A percentile compares a stretch with the other conserved stretches of the same genome.
phyloP scores from a whole-genome alignment of 164 flowering plant species.

The Kalanchoe fedtschenkoi region DNA sequence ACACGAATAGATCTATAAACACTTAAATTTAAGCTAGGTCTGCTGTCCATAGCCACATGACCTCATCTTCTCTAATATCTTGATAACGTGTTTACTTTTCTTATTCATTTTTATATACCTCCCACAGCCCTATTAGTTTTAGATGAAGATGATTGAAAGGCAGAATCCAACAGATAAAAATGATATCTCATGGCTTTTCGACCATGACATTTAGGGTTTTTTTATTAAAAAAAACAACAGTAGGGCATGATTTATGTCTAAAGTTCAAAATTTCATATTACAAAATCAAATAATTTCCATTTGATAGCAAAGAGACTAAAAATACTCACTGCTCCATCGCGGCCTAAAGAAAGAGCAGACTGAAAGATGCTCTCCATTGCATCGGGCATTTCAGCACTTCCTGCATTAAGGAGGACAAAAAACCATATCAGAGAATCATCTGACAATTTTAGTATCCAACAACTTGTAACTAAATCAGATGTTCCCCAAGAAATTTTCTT shows the following conservation, averaged over 20 bases:
- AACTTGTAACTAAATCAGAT: neutral
- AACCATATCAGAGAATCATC: neutral
- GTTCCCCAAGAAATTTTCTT: neutral
- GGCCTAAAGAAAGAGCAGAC: conserved; percentile 75
- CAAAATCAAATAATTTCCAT: neutral
- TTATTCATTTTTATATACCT: too few relatives aligned
- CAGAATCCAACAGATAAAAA: too few relatives aligned
- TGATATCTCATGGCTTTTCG: too few relatives aligned
- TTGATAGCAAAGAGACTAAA: neutral
- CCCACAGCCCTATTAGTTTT: too few relatives aligned
- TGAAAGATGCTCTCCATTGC: conserved; percentile 91
- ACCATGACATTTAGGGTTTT: too few relatives aligned
- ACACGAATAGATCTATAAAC: too few relatives aligned
- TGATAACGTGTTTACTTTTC: too few relatives aligned
- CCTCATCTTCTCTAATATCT: too few relatives aligned
- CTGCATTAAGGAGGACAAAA: conserved; percentile 26
- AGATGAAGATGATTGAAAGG: too few relatives aligned
- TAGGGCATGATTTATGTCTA: neutral
- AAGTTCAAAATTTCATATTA: neutral
- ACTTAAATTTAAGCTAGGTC: too few relatives aligned
- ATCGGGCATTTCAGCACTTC: conserved; percentile 80
- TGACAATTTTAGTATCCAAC: neutral
- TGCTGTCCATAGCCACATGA: too few relatives aligned
- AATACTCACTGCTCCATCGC: conserved; percentile 78
- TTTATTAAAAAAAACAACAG: neutral